These are phyloP conservation scores for Niveomyces coronatus DNA, from an alignment of 2,329 filamentous ascomycete genomes.

Conservation along the genomic window DNA sequence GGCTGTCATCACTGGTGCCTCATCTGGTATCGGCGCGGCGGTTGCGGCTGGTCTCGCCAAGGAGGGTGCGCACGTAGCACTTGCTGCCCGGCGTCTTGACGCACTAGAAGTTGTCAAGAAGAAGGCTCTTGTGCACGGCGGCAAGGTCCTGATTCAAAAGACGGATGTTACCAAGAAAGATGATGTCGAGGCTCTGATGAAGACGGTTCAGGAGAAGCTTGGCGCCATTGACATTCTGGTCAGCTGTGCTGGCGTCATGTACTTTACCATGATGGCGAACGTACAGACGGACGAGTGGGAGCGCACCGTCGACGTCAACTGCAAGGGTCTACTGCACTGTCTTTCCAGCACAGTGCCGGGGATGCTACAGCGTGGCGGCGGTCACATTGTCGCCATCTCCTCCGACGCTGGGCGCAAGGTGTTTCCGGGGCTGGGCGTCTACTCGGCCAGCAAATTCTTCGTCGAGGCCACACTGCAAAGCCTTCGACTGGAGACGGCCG, in stretches of 20 bases:
- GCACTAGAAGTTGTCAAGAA: slow-evolving; percentile 58
- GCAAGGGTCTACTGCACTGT: slow-evolving; percentile 69
- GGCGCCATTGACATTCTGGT: slow-evolving; percentile 72
- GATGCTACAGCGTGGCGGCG: slow-evolving; percentile 59
- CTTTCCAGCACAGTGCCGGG: slow-evolving; percentile 57
- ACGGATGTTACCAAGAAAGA: slow-evolving; percentile 62
- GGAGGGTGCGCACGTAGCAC: slow-evolving; percentile 61
- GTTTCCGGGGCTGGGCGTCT: slow-evolving; percentile 72
- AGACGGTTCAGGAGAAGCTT: slow-evolving; percentile 47
- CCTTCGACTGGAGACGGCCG: slow-evolving; percentile 65
- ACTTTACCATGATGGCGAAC: slow-evolving; percentile 81
- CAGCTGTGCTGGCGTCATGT: slow-evolving; percentile 76
- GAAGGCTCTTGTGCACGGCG: slow-evolving; percentile 43
- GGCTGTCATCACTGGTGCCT: slow-evolving; percentile 69
- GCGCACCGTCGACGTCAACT: slow-evolving; percentile 75
- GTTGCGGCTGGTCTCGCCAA: slow-evolving; percentile 57
- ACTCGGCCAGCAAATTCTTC: slow-evolving; percentile 78
- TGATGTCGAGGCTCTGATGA: slow-evolving; percentile 58
- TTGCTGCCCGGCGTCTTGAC: slow-evolving; percentile 61
- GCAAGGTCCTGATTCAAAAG: slow-evolving; percentile 56
- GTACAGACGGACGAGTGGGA: slow-evolving; percentile 66
- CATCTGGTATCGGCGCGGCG: slow-evolving; percentile 69
- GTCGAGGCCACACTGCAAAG: slow-evolving; percentile 72
- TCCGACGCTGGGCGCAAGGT: slow-evolving; percentile 75
- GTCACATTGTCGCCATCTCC: slow-evolving; percentile 72